A percentile compares a stretch with the other conserved stretches of the same genome.
Evolutionary conservation across 176 grass and related monocot genomes (phyloP).

Genomic region (Phoenix dactylifera): DNA sequence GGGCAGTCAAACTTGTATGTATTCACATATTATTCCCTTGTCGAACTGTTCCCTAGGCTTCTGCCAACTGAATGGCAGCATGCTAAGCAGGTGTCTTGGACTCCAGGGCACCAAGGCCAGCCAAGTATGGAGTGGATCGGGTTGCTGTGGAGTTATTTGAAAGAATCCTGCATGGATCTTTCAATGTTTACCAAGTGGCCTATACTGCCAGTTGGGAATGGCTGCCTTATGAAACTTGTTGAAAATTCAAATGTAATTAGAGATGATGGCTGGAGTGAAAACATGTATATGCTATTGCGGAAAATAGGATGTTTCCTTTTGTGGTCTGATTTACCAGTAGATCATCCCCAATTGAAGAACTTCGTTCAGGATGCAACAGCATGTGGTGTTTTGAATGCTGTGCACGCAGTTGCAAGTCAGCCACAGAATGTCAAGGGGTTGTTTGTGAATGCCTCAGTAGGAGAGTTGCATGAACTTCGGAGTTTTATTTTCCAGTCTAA

Average conservation of each 20-base stretch:
- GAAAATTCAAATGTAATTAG: conserved; percentile 85
- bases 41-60: conserved; percentile 83
- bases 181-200: conserved; percentile 81
- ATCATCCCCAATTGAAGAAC: conserved; percentile 65
- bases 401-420: conserved; percentile 57
- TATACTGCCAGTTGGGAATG: conserved; percentile 76
- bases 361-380: conserved; percentile 82
- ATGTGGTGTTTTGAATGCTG: conserved; percentile 76
- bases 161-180: conserved; percentile 63
- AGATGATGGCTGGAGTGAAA: conserved; percentile 94
- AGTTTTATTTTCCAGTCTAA: conserved; percentile 97
- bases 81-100: conserved; percentile 62
- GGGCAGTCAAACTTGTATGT: conserved; percentile 57
- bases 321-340: conserved; percentile 62
- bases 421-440: conserved; percentile 41
- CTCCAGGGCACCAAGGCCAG: conserved; percentile 62
- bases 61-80: conserved; percentile 91
- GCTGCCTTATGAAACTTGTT: conserved; percentile 58
- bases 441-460: conserved; percentile 48
- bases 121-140: conserved; percentile 79
- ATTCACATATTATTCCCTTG: conserved; percentile 60
- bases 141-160: conserved; percentile 77
- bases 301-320: conserved; percentile 83
- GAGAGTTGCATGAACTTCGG: conserved; percentile 78
- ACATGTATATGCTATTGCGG: conserved; percentile 82